These are phyloP conservation scores for Hymenoscyphus fraxineus DNA, from an alignment of 2,329 filamentous ascomycete species.

Conservation along the genomic window DNA sequence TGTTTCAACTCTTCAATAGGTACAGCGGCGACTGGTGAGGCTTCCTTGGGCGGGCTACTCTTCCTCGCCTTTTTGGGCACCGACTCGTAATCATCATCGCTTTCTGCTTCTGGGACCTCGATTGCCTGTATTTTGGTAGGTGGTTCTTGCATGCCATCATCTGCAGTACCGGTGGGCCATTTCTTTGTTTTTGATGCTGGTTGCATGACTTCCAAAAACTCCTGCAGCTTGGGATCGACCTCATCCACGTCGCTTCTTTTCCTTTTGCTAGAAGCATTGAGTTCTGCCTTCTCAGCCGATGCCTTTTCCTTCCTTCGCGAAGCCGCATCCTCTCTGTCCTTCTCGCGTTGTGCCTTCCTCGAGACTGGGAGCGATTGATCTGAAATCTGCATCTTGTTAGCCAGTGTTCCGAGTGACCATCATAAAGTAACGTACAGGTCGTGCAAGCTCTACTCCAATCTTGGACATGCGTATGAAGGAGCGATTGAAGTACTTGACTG, in stretches of 20 bases:
- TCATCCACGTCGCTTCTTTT: slow-evolving; percentile 58
- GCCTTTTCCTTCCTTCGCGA: slow-evolving; percentile 21
- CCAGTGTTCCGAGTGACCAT: background rate
- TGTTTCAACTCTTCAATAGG: slow-evolving; percentile 10
- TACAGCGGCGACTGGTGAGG: slow-evolving; percentile 7
- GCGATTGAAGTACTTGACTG: slow-evolving; percentile 92
- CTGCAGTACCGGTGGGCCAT: slow-evolving; percentile 53
- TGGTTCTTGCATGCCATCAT: slow-evolving; percentile 38
- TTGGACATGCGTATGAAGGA: slow-evolving; percentile 95
- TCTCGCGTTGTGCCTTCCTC: slow-evolving; percentile 38
- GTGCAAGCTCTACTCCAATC: slow-evolving; percentile 84
- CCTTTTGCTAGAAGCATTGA: slow-evolving; percentile 53
- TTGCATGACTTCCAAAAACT: slow-evolving; percentile 83
- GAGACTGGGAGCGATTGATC: slow-evolving; percentile 37
- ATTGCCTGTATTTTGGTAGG: slow-evolving; percentile 40
- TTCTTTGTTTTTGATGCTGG: slow-evolving; percentile 60
- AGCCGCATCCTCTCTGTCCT: slow-evolving; percentile 32
- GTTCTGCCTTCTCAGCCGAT: slow-evolving; percentile 34
- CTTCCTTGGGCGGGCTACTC: slow-evolving; percentile 22
- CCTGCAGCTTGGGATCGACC: slow-evolving; percentile 75
- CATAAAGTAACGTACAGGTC: slow-evolving; percentile 56
- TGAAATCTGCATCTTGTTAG: slow-evolving; percentile 32
- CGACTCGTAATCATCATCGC: slow-evolving; percentile 72
- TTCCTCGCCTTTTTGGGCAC: slow-evolving; percentile 51
- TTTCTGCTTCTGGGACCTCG: slow-evolving; percentile 52